Percentiles rank a stretch among this genome's conserved stretches.
phyloP scores from a whole-genome alignment of 2,329 filamentous ascomycete species.

The Aspergillus fumigatus region DNA sequence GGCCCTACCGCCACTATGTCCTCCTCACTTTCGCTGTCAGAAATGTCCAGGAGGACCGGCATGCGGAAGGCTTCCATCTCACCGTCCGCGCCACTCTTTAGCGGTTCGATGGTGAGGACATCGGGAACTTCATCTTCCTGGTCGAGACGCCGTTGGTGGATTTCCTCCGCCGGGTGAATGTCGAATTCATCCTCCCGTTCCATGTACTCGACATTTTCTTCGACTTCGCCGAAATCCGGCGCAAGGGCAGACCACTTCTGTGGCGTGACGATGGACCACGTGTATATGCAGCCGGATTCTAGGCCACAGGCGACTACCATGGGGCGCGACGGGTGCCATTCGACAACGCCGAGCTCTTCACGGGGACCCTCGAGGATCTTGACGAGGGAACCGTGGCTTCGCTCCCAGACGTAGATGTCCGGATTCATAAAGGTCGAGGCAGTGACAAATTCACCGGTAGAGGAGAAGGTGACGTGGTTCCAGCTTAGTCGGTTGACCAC shows the following conservation, averaged over 20 bases:
- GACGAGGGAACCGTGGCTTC: slow-evolving; percentile 85
- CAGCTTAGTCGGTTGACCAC: slow-evolving; percentile 91
- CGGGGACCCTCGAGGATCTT: slow-evolving; percentile 96
- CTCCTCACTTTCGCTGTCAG: slow-evolving; percentile 92
- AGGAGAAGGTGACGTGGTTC: slow-evolving; percentile 96
- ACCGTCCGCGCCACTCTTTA: slow-evolving; percentile 55
- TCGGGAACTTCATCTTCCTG: slow-evolving; percentile 92
- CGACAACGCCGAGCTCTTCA: slow-evolving; percentile 92
- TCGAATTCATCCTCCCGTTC: slow-evolving; percentile 97
- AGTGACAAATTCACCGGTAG: slow-evolving; percentile 90
- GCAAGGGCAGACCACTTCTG: slow-evolving; percentile 97
- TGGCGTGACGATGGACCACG: slow-evolving; percentile 92
- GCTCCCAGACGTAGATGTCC: slow-evolving; percentile 97
- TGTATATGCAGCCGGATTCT: slow-evolving; percentile 88
- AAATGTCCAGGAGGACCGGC: slow-evolving; percentile 88
- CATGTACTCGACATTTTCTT: slow-evolving; percentile 96
- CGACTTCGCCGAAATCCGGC: slow-evolving; percentile 93
- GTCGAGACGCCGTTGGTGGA: slow-evolving; percentile 85
- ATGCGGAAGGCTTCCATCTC: slow-evolving; percentile 70
- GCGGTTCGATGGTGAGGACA: slow-evolving; percentile 70
- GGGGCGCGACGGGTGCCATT: slow-evolving; percentile 90
- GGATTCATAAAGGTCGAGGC: slow-evolving; percentile 98
- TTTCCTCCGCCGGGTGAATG: slow-evolving; percentile 90
- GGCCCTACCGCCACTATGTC: slow-evolving; percentile 66
- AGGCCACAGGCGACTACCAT: slow-evolving; percentile 87